phyloP scores from a whole-genome alignment of 1,139 yeast species.

The Sugiyamaella novakii region DNA sequence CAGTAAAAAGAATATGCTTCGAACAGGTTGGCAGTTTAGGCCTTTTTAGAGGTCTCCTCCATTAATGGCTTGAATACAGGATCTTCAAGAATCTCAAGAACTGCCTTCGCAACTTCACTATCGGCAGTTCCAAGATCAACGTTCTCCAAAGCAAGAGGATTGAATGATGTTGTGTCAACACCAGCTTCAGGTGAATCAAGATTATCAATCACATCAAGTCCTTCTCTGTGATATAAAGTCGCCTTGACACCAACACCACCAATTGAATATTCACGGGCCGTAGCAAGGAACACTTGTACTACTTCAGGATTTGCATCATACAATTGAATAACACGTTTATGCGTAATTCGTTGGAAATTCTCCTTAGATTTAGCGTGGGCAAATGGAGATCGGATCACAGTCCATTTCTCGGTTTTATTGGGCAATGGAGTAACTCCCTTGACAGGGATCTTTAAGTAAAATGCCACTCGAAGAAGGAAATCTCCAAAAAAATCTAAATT shows the following conservation, averaged over 20 bases:
- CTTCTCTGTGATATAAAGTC: conserved; percentile 63
- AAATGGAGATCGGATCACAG: conserved; percentile 91
- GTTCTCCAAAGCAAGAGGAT: conserved; percentile 23
- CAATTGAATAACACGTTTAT: conserved; percentile 68
- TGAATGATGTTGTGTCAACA: conserved; percentile 17
- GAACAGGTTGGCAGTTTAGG: not conserved
- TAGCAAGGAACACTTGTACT: conserved; percentile 79
- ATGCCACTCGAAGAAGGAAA: conserved; percentile 88
- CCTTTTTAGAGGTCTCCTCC: conserved; percentile 22
- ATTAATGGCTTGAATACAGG: conserved; percentile 54
- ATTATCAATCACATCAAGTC: conserved; percentile 46
- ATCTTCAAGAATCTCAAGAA: conserved; percentile 66
- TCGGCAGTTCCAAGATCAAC: conserved; percentile 37
- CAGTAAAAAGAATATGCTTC: conserved; percentile 2
- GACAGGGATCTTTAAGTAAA: conserved; percentile 82
- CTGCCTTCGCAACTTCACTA: conserved; percentile 71
- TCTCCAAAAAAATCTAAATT: conserved; percentile 77
- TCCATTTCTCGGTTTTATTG: conserved; percentile 82
- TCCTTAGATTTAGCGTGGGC: conserved; percentile 94
- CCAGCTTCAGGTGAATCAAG: conserved; percentile 34
- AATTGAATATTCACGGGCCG: conserved; percentile 73
- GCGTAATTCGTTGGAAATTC: conserved; percentile 88
- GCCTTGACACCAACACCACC: conserved; percentile 86
- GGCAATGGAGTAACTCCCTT: conserved; percentile 69
- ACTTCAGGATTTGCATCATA: conserved; percentile 88